Evolutionary conservation across 495 filamentous ascomycete genomes (phyloP), one percentile per base, ranked within the genome.

Genomic region (Aspergillus baeticus): DNA sequence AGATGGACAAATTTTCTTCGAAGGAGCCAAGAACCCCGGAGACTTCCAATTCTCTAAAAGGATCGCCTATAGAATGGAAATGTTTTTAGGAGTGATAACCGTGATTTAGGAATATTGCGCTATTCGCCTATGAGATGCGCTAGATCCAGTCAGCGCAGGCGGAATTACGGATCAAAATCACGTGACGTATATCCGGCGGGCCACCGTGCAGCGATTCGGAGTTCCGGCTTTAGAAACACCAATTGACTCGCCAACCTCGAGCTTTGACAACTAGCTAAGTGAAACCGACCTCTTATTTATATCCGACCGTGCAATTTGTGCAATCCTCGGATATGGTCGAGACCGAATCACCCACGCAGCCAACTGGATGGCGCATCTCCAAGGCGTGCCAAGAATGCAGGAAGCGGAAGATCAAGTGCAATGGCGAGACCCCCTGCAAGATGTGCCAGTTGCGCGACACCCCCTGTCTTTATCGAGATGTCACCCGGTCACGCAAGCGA

Each of bases 381-480:
- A 76, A 76, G 36, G 75, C 75, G 0, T 77, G 75, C 45, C 65
- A 77, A 54, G 71, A 76, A 55, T 77, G 75, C 46, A 67, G 75
- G 13, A 72, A 70, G 50, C 62, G 73, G 54, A 77, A 77, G 59
- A 76, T 77, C 62, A 69, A 70, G 18, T 77, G 75, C 61, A 74
- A 72, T 47, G 75, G 75, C 26, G 44, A 58, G 36, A 64, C 63
- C 14, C 75, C 75, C 54, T 77, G 75, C 68, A 72, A 75, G 61
- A 75, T 69, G 47, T 77, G 75, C 43, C 61, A 73, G 14, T 50
- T 65, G 43, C 63, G 73, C 6, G 61, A 67, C 10, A 71, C 69
- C 2, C 58, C 64, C 2, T 77, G 75, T 48, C 34, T 73, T 14
- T 77, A 76, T 45, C 67, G 75, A 18, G 69, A 75, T 7, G 61